Conservation (phyloP, 305 asterid genomes). For the Solanum aculeatissimum region DNA sequence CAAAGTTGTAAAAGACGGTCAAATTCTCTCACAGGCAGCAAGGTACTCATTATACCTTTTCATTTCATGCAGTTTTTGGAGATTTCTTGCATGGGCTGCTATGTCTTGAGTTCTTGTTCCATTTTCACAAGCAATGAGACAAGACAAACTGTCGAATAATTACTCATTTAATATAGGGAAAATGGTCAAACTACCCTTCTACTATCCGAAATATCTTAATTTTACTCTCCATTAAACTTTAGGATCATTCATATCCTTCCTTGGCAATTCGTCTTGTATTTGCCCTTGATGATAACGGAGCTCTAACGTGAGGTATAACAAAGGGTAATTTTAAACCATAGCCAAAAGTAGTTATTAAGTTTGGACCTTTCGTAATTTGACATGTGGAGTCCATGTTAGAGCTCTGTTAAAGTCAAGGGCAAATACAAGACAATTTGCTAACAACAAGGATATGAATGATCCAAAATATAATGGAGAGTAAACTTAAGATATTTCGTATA, state of each 20-base stretch:
- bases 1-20: conserved; percentile 15
- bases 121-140: neutral
- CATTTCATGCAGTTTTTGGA: neutral
- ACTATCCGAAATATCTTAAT: neutral
- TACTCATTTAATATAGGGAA: neutral
- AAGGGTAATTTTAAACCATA: neutral
- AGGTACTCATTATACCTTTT: conserved; percentile 27
- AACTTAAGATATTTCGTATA: neutral
- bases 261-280: neutral
- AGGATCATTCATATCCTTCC: neutral
- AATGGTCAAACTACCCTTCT: neutral
- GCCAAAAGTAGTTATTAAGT: neutral
- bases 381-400: neutral
- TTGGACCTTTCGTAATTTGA: neutral
- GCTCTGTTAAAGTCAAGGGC: neutral
- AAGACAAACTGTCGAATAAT: neutral
- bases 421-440: neutral
- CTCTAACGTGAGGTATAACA: neutral
- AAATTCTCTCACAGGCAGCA: conserved; percentile 18
- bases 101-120: neutral
- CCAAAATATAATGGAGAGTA: neutral
- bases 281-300: neutral
- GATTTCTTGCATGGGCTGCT: neutral
- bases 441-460: neutral
- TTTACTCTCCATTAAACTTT: neutral